Evolutionary conservation across 31 red algal species (phyloP).

Genomic region (Odonthalia washingtoniensis): DNA sequence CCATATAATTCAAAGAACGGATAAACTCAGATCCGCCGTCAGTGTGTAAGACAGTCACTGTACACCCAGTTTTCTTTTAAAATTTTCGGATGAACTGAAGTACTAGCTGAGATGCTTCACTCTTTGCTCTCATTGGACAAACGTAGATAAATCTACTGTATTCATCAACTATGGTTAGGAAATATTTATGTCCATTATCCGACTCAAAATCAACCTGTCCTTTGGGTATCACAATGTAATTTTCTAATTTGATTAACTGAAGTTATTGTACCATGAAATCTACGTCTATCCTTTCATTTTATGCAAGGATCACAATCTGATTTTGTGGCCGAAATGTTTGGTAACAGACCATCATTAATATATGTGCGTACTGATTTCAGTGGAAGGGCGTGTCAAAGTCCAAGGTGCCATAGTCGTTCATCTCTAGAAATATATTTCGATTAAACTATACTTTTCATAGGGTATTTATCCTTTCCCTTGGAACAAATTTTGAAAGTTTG

Average conservation of each 20-base stretch:
- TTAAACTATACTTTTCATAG: too few species aligned
- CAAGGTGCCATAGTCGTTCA: too few species aligned
- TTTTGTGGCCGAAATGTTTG: background rate
- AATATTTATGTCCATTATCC: conserved; percentile 4
- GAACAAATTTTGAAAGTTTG: too few species aligned
- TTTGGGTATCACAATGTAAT: conserved; percentile 19
- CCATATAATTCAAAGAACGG: background rate
- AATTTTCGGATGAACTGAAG: conserved; percentile 21
- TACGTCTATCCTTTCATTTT: conserved; percentile 22
- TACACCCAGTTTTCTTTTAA: conserved; percentile 22
- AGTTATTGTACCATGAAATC: conserved; percentile 17
- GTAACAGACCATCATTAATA: background rate
- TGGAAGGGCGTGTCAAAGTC: background rate
- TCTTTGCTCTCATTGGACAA: conserved; percentile 17
- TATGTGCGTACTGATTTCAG: background rate
- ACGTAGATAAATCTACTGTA: conserved; percentile 25
- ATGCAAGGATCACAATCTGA: conserved; percentile 21
- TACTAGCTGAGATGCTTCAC: conserved; percentile 27
- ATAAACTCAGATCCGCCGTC: conserved; percentile 44
- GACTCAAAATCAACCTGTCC: background rate
- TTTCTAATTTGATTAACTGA: background rate
- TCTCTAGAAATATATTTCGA: too few species aligned
- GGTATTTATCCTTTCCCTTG: too few species aligned
- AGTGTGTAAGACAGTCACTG: conserved; percentile 11
- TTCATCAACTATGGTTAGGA: conserved; percentile 30